These are phyloP conservation scores for Schizonepeta tenuifolia DNA, from an alignment of 257 asterid species.

Conservation along the genomic window DNA sequence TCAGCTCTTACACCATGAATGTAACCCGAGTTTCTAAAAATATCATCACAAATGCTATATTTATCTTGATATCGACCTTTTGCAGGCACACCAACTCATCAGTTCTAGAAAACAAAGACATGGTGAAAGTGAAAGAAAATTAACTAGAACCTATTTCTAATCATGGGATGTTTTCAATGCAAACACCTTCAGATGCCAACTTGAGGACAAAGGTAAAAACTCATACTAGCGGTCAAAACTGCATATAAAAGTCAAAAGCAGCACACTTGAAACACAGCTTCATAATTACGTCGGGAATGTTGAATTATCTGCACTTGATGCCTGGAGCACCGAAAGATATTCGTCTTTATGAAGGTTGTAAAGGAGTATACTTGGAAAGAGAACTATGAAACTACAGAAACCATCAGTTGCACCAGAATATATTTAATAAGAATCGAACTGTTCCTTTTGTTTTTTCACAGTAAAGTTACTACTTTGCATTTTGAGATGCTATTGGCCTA, in stretches of 20 bases:
- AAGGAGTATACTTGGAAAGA: too few relatives aligned
- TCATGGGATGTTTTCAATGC: conserved; percentile 14
- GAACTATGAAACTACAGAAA: too few relatives aligned
- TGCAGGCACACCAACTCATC: conserved; percentile 7
- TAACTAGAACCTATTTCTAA: conserved; percentile 4
- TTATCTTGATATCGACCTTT: conserved; percentile 5
- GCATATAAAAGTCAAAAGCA: conserved; percentile 9
- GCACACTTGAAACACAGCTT: not conserved
- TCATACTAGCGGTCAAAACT: not conserved
- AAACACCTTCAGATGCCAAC: conserved; percentile 25
- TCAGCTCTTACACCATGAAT: conserved; percentile 22
- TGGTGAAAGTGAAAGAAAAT: not conserved
- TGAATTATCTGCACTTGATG: not conserved
- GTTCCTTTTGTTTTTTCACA: not conserved
- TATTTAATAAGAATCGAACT: too few relatives aligned
- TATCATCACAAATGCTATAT: conserved; percentile 1
- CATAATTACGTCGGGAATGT: not conserved
- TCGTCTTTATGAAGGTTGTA: not conserved
- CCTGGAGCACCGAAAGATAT: not conserved
- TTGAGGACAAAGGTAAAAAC: conserved; percentile 11
- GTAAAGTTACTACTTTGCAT: not conserved
- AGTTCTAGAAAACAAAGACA: not conserved
- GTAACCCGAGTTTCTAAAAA: conserved; percentile 14
- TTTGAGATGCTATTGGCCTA: not conserved
- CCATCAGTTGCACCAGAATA: too few relatives aligned